Percentiles rank a stretch among this genome's conserved stretches.
These are phyloP conservation scores for Fusarium globosum DNA, from an alignment of 2,329 filamentous ascomycete species.

Conservation along the genomic window DNA sequence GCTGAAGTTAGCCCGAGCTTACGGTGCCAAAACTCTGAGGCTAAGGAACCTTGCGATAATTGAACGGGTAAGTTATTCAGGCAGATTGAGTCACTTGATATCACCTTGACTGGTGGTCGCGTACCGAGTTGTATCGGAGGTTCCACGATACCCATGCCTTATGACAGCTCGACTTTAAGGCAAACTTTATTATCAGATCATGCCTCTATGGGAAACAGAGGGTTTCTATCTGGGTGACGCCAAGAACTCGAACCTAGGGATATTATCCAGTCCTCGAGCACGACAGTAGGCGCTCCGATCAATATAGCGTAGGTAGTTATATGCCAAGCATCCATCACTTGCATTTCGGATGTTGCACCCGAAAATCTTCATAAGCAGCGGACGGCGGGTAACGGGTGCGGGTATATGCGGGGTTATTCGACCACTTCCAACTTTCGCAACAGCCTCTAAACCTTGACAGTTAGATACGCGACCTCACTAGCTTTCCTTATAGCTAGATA, in stretches of 20 bases:
- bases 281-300: no score
- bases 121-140: background rate
- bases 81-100: background rate
- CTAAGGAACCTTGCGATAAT: background rate
- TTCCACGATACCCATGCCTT: background rate
- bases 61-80: background rate
- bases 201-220: background rate
- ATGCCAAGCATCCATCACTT: background rate
- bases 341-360: background rate
- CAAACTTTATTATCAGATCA: background rate
- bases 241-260: background rate
- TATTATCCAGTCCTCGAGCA: no score
- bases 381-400: background rate
- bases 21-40: background rate
- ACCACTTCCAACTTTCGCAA: background rate
- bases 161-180: background rate
- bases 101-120: background rate
- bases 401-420: constrained; percentile 4
- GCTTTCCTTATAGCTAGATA: background rate
- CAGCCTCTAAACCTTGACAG: background rate
- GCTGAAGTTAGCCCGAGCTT: constrained; percentile 1
- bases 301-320: background rate
- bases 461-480: no score
- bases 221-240: background rate
- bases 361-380: constrained; percentile 12